Base-by-base conservation (phyloP, 2,329 filamentous ascomycete species). In the Rutstroemia sydowiana region DNA sequence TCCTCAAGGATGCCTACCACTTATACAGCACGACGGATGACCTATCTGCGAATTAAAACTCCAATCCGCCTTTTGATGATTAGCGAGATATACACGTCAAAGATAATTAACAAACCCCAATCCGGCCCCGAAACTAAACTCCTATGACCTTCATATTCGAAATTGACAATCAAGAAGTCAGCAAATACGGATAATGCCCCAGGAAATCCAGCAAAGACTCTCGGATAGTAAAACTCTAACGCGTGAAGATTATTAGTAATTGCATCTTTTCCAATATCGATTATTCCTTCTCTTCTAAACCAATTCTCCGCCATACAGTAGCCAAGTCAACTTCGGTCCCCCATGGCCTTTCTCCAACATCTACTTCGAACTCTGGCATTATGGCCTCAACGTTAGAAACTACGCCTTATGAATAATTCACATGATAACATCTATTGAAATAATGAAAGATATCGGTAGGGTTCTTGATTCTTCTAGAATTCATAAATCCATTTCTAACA, bases 231-330 rank as follows among this genome's bases (percentile, higher is more conserved):
- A 14, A 57, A 43, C 23, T 57, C 28, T 42, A 45, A 20, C 2
- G 26, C 9, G 16, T 43, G 6, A 16, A 59, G 48, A 41, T 50
- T 47, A 6, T 55, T 46, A 10, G 11, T 20, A 16, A 57, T 47
- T 16, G 47, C 45, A 9, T 50, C 23, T 43, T 54, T 57, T 39
- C 44, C 49, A 2, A 59, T 48, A 16, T 48, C 51, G 5, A 60
- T 43, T 8, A 59, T n/a, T 41, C 59, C 53, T 6, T 45, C 20
- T n/a, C 57, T 48, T 13, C 56, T 51, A 3, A 60, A 51, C 55
- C 55, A 59, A 37, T 60, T 60, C 36, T 60, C 58, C n/a, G 58
- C 55, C 5, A n/a, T n/a, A n/a, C n/a, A n/a, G 53, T 42, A 11
- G 51, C 23, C 6, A 60, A 23, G 30, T 60, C 58, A 18, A 59